Percentiles rank a stretch among this genome's conserved stretches.
Conservation (phyloP, 2,329 filamentous ascomycete species). For the Claviceps fusiformis region DNA sequence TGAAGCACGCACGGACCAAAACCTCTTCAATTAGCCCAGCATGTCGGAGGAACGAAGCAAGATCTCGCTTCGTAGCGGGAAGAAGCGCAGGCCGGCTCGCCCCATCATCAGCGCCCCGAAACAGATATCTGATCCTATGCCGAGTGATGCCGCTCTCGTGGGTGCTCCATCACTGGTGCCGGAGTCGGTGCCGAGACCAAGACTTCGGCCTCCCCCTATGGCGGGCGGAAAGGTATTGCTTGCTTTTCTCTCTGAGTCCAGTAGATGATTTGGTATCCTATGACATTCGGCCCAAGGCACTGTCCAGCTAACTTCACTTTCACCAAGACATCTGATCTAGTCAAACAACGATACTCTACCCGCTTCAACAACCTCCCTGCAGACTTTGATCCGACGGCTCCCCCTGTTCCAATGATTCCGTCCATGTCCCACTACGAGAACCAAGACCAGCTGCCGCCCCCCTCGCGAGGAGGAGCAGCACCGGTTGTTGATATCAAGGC, state of each 20-base stretch:
- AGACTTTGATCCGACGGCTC: constrained; percentile 54
- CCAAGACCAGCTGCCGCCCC: constrained; percentile 34
- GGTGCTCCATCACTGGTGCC: constrained; percentile 10
- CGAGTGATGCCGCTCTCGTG: constrained; percentile 31
- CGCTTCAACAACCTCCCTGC: constrained; percentile 69
- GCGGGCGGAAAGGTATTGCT: constrained; percentile 39
- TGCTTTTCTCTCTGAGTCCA: constrained; percentile 1
- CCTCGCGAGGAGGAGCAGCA: constrained; percentile 39
- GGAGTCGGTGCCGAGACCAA: constrained; percentile 24
- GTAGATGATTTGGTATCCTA: not conserved
- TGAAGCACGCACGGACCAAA: not conserved
- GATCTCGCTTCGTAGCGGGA: constrained; percentile 48
- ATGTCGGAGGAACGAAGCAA: constrained; percentile 52
- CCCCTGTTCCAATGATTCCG: constrained; percentile 58
- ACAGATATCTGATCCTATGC: constrained; percentile 49
- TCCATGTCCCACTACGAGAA: constrained; percentile 44
- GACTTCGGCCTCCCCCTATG: constrained; percentile 33
- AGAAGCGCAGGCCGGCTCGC: constrained; percentile 34
- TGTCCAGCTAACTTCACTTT: constrained; percentile 11
- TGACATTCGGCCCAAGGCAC: not conserved
- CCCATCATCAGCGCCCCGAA: constrained; percentile 48
- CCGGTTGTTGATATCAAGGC: constrained; percentile 64
- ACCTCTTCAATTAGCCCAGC: constrained; percentile 7
- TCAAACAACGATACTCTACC: constrained; percentile 89
- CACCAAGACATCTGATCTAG: constrained; percentile 58